Conservation (phyloP, 768 basidiomycete genomes). For the Mycena indigotica region DNA sequence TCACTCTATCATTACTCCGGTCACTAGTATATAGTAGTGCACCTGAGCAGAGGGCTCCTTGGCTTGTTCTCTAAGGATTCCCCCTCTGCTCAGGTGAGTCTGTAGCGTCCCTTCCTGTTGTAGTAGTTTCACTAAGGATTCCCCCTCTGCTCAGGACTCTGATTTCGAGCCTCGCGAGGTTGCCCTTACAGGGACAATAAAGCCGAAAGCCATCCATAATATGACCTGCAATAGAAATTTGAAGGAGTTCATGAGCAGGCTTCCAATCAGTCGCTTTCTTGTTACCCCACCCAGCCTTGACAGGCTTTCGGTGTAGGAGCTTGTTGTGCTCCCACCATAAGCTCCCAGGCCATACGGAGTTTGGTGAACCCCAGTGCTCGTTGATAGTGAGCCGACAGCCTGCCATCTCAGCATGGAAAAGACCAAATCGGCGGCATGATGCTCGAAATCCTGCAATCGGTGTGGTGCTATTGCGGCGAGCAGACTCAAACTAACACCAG, state of each 20-base stretch:
- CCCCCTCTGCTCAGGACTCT: too few species aligned
- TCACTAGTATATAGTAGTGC: too few species aligned
- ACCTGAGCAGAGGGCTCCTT: too few species aligned
- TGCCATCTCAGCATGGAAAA: constrained; percentile 31
- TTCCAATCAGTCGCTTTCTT: constrained; percentile 12
- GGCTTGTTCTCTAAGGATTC: too few species aligned
- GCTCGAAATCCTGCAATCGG: neutral
- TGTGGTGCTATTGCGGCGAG: constrained; percentile 16
- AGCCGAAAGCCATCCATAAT: constrained; percentile 16
- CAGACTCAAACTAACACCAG: constrained; percentile 19
- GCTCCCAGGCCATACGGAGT: constrained; percentile 21
- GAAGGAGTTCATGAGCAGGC: constrained; percentile 14
- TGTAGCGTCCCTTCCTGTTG: too few species aligned
- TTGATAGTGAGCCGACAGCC: constrained; percentile 25
- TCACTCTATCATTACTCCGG: too few species aligned
- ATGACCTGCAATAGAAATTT: constrained; percentile 15
- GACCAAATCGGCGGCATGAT: constrained; percentile 18
- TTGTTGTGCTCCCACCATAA: constrained; percentile 17
- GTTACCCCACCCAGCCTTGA: constrained; percentile 13
- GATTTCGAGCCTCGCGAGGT: too few species aligned
- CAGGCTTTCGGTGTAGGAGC: constrained; percentile 15
- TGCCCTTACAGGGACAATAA: constrained; percentile 1
- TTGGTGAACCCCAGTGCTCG: constrained; percentile 32
- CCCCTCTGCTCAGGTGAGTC: too few species aligned
- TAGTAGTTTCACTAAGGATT: too few species aligned